These are phyloP conservation scores for Starmerella sp. DNA, from an alignment of 805 yeast species.

Conservation along the genomic window DNA sequence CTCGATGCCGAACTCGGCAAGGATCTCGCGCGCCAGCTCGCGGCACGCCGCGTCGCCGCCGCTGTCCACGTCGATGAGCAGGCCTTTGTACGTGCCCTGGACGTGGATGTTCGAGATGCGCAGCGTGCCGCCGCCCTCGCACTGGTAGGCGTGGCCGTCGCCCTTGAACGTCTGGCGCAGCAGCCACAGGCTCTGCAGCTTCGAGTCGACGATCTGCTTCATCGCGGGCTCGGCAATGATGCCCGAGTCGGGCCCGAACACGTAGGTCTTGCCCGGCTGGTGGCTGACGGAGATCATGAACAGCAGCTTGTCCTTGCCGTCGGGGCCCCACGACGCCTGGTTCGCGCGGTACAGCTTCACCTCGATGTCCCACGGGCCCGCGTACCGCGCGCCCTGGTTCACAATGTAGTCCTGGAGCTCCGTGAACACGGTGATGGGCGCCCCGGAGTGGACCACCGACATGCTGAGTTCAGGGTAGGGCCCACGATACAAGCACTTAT, in stretches of 20 bases:
- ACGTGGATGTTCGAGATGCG: slow-evolving; percentile 61
- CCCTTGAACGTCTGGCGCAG: slow-evolving; percentile 60
- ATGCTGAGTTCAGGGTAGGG: background rate
- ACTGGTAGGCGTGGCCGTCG: slow-evolving; percentile 56
- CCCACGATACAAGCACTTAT: too few species aligned
- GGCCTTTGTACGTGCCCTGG: slow-evolving; percentile 64
- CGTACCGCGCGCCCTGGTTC: slow-evolving; percentile 49
- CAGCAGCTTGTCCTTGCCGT: slow-evolving; percentile 19
- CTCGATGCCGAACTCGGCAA: slow-evolving; percentile 3
- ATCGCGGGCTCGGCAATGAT: slow-evolving; percentile 33
- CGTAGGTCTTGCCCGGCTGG: slow-evolving; percentile 25
- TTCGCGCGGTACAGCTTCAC: slow-evolving; percentile 59
- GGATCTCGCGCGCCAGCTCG: slow-evolving; percentile 9
- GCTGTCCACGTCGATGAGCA: slow-evolving; percentile 44
- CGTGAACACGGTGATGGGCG: slow-evolving; percentile 39
- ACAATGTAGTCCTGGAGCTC: slow-evolving; percentile 60
- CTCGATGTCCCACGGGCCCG: slow-evolving; percentile 60
- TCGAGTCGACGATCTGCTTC: slow-evolving; percentile 43
- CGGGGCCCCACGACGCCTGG: slow-evolving; percentile 30
- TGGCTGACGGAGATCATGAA: slow-evolving; percentile 27
- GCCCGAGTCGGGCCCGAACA: slow-evolving; percentile 26
- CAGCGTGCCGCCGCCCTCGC: slow-evolving; percentile 39
- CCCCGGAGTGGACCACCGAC: slow-evolving; percentile 16
- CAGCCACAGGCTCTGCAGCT: slow-evolving; percentile 60
- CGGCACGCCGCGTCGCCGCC: slow-evolving; percentile 16